Percentiles rank a stretch among this genome's conserved stretches.
phyloP scores from a whole-genome alignment of 148 eudicot species.

The Agrostemma githago region DNA sequence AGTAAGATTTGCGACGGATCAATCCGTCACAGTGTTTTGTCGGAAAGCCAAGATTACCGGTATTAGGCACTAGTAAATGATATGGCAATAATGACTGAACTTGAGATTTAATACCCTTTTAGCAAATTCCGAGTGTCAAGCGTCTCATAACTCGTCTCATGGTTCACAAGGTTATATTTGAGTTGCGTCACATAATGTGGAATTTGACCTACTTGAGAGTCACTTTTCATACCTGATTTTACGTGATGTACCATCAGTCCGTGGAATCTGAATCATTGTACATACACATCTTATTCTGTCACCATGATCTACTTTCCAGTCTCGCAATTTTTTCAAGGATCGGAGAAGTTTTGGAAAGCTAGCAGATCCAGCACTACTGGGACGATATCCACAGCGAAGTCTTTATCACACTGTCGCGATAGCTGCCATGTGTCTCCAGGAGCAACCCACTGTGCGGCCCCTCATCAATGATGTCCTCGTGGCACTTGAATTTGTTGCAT shows the following conservation, averaged over 20 bases:
- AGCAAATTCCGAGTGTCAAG: too few relatives aligned
- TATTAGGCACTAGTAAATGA: not conserved
- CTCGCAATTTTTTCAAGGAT: slow-evolving; percentile 49
- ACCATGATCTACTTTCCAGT: slow-evolving; percentile 31
- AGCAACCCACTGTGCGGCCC: slow-evolving; percentile 54
- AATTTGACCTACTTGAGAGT: not conserved
- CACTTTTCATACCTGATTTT: not conserved
- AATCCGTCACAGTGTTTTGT: too few relatives aligned
- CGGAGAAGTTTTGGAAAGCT: slow-evolving; percentile 35
- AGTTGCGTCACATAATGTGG: too few relatives aligned
- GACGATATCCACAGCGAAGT: slow-evolving; percentile 35
- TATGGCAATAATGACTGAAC: too few relatives aligned
- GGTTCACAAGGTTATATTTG: too few relatives aligned
- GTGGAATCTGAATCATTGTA: not conserved
- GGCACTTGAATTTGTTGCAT: slow-evolving; percentile 58
- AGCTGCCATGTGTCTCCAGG: slow-evolving; percentile 71
- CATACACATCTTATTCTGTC: not conserved
- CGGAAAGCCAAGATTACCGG: too few relatives aligned
- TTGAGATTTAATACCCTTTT: too few relatives aligned
- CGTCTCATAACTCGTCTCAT: too few relatives aligned
- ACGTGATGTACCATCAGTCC: not conserved
- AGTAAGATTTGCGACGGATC: too few relatives aligned
- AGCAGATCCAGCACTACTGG: slow-evolving; percentile 55
- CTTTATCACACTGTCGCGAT: slow-evolving; percentile 53
- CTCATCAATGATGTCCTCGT: slow-evolving; percentile 52